Conservation (phyloP, 345 rosid species). For the Noccaea bulbosa region DNA sequence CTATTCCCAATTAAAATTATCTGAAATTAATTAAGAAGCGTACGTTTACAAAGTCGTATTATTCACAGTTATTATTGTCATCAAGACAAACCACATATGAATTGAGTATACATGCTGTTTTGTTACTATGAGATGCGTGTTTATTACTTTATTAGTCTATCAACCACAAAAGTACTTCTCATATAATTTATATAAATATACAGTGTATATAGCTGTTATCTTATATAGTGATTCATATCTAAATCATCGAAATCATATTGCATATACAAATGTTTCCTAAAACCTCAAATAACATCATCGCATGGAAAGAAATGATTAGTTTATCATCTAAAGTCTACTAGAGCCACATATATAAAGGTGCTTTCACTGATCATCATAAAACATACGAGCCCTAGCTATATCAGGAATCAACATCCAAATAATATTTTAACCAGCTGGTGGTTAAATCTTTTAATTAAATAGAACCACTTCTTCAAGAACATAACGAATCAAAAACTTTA, state of each 20-base stretch:
- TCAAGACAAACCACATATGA: neutral
- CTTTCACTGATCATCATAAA: constrained; percentile 12
- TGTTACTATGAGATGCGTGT: neutral
- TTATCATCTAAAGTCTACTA: neutral
- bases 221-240: neutral
- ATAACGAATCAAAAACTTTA: constrained; percentile 4
- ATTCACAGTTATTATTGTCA: neutral
- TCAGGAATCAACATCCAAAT: neutral
- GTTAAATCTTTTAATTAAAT: neutral
- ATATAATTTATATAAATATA: constrained; percentile 5
- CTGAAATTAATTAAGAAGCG: constrained; percentile 5
- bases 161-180: neutral
- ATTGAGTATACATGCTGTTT: neutral
- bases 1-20: neutral
- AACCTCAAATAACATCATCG: constrained; percentile 20
- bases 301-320: constrained; percentile 32
- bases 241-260: constrained; percentile 9
- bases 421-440: neutral
- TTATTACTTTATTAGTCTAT: constrained; percentile 3
- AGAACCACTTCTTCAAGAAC: neutral
- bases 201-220: neutral
- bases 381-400: constrained; percentile 34
- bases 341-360: neutral
- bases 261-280: constrained; percentile 1
- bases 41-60: neutral